Evolutionary conservation across 1,139 yeast genomes (phyloP).

Genomic region (Starmera stellimalicola): DNA sequence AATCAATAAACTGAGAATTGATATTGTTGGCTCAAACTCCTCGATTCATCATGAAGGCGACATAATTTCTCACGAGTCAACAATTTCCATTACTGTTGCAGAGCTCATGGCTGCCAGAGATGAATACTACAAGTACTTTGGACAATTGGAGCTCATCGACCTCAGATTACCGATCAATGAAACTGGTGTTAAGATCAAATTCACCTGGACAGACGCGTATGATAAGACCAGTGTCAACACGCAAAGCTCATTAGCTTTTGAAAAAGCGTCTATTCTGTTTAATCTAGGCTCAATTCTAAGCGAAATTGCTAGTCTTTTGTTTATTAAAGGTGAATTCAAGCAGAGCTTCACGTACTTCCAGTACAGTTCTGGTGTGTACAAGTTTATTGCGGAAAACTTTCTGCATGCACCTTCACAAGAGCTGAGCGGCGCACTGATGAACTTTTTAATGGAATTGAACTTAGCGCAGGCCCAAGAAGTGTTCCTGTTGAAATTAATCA

Average conservation of each 20-base stretch:
- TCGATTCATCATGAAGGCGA: conserved; percentile 18
- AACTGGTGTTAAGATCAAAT: conserved; percentile 48
- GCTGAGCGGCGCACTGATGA: conserved; percentile 58
- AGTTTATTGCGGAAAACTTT: conserved; percentile 70
- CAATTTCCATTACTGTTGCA: background rate
- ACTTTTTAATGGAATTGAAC: conserved; percentile 54
- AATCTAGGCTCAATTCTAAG: conserved; percentile 57
- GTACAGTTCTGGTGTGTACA: conserved; percentile 72
- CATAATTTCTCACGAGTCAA: conserved; percentile 6
- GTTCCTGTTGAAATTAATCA: conserved; percentile 56
- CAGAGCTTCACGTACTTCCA: conserved; percentile 55
- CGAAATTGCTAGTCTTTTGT: conserved; percentile 31
- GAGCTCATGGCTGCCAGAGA: conserved; percentile 5
- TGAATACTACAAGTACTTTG: conserved; percentile 55
- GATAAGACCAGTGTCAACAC: conserved; percentile 40
- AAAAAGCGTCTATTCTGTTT: conserved; percentile 77
- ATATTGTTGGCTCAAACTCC: conserved; percentile 39
- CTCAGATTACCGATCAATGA: conserved; percentile 61
- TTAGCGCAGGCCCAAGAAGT: conserved; percentile 88
- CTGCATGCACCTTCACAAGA: conserved; percentile 86
- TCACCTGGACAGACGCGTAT: conserved; percentile 79
- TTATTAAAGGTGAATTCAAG: conserved; percentile 42
- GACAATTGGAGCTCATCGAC: conserved; percentile 74
- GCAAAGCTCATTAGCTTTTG: conserved; percentile 71
- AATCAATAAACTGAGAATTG: conserved; percentile 54